A percentile compares a stretch with the other conserved stretches of the same genome.
Conservation (phyloP, 2,329 filamentous ascomycete species). For the Apiospora phragmitis region DNA sequence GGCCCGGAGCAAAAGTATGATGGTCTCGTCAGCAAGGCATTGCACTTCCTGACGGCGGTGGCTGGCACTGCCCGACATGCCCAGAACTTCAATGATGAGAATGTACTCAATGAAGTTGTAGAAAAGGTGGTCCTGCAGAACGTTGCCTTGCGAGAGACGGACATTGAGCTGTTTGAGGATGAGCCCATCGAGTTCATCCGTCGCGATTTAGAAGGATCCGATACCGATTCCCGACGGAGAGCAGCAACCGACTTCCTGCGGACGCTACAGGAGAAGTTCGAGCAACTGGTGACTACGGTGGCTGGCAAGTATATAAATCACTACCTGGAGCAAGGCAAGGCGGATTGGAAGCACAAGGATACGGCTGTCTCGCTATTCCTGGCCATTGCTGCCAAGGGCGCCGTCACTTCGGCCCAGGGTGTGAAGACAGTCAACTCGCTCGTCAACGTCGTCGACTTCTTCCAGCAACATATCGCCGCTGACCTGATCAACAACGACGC, state of each 20-base stretch:
- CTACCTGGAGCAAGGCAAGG: constrained; percentile 77
- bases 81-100: constrained; percentile 79
- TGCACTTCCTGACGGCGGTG: constrained; percentile 92
- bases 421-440: constrained; percentile 87
- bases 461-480: constrained; percentile 87
- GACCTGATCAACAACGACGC: constrained; percentile 75
- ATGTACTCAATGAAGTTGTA: constrained; percentile 80
- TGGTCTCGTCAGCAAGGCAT: constrained; percentile 86
- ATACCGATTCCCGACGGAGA: constrained; percentile 87
- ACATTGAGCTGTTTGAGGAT: constrained; percentile 95
- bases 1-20: constrained; percentile 92
- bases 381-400: constrained; percentile 89
- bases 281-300: constrained; percentile 80
- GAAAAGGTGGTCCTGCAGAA: constrained; percentile 97
- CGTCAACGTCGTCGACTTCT: constrained; percentile 91
- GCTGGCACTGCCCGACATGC: constrained; percentile 78
- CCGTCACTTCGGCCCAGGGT: constrained; percentile 82
- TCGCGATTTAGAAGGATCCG: constrained; percentile 91
- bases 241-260: constrained; percentile 94
- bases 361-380: constrained; percentile 97
- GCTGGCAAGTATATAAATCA: constrained; percentile 85
- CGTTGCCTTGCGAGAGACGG: constrained; percentile 85
- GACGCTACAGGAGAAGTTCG: constrained; percentile 86
- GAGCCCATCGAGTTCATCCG: constrained; percentile 99
- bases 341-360: constrained; percentile 96